Percentiles rank a stretch among this genome's conserved stretches.
phyloP scores from a whole-genome alignment of 495 filamentous ascomycete genomes.

The Talaromyces nanjingensis region DNA sequence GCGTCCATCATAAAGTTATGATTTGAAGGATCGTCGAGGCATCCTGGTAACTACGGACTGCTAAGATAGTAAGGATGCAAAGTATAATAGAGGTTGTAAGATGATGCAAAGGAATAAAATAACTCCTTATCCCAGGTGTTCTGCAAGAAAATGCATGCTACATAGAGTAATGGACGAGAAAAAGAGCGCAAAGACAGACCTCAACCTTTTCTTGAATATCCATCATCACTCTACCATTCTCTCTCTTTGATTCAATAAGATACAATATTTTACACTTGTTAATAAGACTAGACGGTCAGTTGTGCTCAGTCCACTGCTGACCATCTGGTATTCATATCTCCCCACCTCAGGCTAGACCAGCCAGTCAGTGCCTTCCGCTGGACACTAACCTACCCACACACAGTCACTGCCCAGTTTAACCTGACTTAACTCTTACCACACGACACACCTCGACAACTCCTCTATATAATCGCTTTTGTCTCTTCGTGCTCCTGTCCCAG shows the following conservation, averaged over 20 bases:
- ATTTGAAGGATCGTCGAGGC: not conserved
- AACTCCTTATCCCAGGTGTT: not conserved
- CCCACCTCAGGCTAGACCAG: not conserved
- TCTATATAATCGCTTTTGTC: not conserved
- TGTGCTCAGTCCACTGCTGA: not conserved
- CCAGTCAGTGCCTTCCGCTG: not conserved
- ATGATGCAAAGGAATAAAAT: not conserved
- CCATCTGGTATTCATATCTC: not conserved
- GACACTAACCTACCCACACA: not conserved
- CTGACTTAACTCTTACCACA: conserved; percentile 13
- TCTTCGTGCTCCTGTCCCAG: not conserved
- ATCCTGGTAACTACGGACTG: not conserved
- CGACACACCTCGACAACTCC: conserved; percentile 4
- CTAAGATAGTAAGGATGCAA: not conserved
- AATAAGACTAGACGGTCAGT: not conserved
- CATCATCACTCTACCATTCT: not conserved
- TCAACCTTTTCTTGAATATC: not conserved
- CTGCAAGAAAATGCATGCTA: not conserved
- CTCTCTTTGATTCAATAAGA: no score
- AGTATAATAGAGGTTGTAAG: not conserved
- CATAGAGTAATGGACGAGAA: not conserved
- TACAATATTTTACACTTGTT: not conserved
- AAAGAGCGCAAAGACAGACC: not conserved
- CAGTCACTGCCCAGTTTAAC: conserved; percentile 3
- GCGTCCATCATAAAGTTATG: not conserved